These are phyloP conservation scores for Hirschfeldia incana DNA, from an alignment of 345 rosid genomes.

Conservation along the genomic window DNA sequence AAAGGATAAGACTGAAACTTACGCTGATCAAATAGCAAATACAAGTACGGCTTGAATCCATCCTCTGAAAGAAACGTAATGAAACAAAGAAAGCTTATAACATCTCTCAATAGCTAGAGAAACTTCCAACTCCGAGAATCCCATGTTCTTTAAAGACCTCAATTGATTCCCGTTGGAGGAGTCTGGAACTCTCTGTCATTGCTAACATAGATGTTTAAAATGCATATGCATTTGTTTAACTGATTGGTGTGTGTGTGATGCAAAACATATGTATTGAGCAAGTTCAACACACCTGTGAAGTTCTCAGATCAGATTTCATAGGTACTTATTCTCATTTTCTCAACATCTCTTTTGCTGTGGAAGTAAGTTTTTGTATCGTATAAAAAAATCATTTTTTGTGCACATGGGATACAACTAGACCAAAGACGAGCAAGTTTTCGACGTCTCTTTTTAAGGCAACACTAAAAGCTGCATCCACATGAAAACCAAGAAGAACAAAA, in stretches of 20 bases:
- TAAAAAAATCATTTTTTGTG: no score
- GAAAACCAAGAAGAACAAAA: no score
- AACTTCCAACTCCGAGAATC: conserved; percentile 64
- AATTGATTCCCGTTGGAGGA: conserved; percentile 38
- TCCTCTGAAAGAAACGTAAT: not conserved
- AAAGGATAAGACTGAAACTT: not conserved
- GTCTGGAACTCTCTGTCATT: conserved; percentile 28
- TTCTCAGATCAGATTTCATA: no score
- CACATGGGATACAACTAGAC: no score
- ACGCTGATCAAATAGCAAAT: not conserved
- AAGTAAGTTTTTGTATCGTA: no score
- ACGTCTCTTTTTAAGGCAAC: no score
- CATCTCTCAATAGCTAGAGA: conserved; percentile 81
- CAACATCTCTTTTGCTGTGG: no score
- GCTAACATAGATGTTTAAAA: conserved; percentile 35
- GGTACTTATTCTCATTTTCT: no score
- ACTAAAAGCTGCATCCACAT: no score
- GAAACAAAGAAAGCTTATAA: conserved; percentile 43
- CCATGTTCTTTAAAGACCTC: conserved; percentile 61
- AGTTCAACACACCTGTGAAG: no score
- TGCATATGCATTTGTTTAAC: not conserved
- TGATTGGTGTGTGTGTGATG: not conserved
- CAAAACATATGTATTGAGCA: not conserved
- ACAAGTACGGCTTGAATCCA: not conserved
- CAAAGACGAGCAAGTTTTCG: no score